These are phyloP conservation scores for Cenchrus purpureus DNA, from an alignment of 176 grass and related monocot genomes.

Conservation along the genomic window DNA sequence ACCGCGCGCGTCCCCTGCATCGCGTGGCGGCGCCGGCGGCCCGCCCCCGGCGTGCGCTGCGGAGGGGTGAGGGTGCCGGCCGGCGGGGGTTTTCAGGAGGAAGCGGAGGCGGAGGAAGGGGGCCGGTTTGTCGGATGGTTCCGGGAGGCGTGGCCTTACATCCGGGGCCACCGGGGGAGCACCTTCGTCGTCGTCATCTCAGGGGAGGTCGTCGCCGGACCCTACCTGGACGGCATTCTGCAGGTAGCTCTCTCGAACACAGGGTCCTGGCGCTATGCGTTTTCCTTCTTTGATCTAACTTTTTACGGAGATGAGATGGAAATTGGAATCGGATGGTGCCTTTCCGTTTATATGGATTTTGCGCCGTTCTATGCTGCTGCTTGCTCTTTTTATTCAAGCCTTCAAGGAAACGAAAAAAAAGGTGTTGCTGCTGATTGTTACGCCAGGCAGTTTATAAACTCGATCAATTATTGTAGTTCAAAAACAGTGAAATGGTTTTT, in stretches of 20 bases:
- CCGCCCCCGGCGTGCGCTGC: not conserved
- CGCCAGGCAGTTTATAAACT: not conserved
- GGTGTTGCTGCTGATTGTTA: not conserved
- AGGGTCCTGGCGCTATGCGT: not conserved
- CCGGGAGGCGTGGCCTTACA: conserved; percentile 84
- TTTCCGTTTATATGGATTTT: not conserved
- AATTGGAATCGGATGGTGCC: not conserved
- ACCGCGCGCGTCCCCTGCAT: not conserved
- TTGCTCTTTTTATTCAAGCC: not conserved
- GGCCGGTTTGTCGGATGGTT: conserved; percentile 78
- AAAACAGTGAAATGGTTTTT: not conserved
- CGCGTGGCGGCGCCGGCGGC: not conserved
- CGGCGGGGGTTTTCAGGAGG: not conserved
- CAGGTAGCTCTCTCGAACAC: conserved; percentile 43
- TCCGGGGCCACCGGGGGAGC: conserved; percentile 80
- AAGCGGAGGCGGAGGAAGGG: conserved; percentile 42
- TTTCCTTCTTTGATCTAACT: not conserved
- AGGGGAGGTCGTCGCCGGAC: conserved; percentile 69
- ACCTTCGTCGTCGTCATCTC: conserved; percentile 87
- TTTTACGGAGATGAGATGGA: not conserved
- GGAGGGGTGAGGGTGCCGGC: not conserved
- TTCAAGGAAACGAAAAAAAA: not conserved
- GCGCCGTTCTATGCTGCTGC: not conserved
- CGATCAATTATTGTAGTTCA: not conserved
- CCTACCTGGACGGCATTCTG: conserved; percentile 71